phyloP scores from a whole-genome alignment of 108 stramenopile genomes.

The Skeletonema costatum region DNA sequence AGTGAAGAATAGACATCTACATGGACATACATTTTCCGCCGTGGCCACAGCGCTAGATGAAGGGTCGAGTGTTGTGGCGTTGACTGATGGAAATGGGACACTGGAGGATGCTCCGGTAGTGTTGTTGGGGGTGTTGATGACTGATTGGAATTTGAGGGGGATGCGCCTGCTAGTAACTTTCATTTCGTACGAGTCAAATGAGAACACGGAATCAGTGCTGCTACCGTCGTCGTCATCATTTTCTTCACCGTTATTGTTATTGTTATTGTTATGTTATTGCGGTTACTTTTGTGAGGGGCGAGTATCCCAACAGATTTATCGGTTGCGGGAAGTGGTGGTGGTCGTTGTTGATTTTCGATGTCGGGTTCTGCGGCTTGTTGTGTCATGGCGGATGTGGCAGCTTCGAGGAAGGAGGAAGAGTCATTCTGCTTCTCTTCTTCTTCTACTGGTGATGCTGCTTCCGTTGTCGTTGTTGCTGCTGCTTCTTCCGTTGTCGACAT shows the following conservation, averaged over 20 bases:
- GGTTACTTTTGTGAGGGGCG: background rate
- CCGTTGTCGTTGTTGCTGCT: background rate
- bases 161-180: background rate
- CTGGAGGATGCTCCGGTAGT: background rate
- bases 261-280: background rate
- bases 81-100: conserved; percentile 32
- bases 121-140: background rate
- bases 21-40: conserved; percentile 19
- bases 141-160: background rate
- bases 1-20: conserved; percentile 43
- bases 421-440: background rate
- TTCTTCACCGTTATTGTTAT: background rate
- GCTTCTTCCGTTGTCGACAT: background rate
- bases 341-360: background rate
- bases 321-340: background rate
- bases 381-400: conserved; percentile 1
- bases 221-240: background rate
- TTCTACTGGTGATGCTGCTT: background rate
- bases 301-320: background rate
- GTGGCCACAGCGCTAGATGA: background rate
- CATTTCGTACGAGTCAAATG: conserved; percentile 27
- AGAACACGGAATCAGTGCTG: conserved; percentile 22
- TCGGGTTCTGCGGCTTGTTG: background rate
- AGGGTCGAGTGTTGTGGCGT: background rate
- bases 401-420: conserved; percentile 5